A percentile compares a stretch with the other conserved stretches of the same genome.
These are phyloP conservation scores for Zelopaecilomyces penicillatus DNA, from an alignment of 2,329 filamentous ascomycete species.

Conservation along the genomic window DNA sequence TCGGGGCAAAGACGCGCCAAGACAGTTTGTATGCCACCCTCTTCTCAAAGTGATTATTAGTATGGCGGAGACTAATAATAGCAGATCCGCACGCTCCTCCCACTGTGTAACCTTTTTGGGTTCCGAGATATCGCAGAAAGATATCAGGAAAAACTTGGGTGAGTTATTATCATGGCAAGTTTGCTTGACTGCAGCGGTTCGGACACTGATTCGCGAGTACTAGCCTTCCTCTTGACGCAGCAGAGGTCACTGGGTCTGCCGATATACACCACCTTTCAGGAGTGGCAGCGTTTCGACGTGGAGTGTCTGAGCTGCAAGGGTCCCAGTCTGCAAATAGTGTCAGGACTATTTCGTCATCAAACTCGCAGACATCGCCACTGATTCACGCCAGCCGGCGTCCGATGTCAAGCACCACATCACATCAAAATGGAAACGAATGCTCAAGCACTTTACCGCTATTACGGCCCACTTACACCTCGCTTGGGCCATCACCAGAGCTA, in stretches of 20 bases:
- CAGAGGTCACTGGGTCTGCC: slow-evolving; percentile 14
- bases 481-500: slow-evolving; percentile 2
- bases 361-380: slow-evolving; percentile 4
- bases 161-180: not conserved
- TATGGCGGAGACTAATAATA: not conserved
- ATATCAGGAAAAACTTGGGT: slow-evolving; percentile 9
- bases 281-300: slow-evolving; percentile 13
- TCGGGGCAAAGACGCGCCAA: slow-evolving; percentile 11
- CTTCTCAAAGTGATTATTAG: not conserved
- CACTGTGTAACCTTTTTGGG: slow-evolving; percentile 14
- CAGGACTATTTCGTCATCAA: slow-evolving; percentile 7
- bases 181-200: not conserved
- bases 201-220: not conserved
- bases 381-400: slow-evolving; percentile 10
- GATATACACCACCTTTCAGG: slow-evolving; percentile 13
- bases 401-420: not conserved
- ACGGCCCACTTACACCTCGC: slow-evolving; percentile 1
- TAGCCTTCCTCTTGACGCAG: slow-evolving; percentile 6
- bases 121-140: slow-evolving; percentile 14
- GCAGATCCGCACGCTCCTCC: slow-evolving; percentile 12
- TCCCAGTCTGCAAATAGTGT: slow-evolving; percentile 7
- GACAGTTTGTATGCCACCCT: slow-evolving; percentile 8
- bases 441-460: slow-evolving; percentile 6
- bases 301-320: slow-evolving; percentile 10
- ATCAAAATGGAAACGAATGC: slow-evolving; percentile 1